Conservation (phyloP, 805 yeast genomes). For the Cyberlindnera nakhonratchasimensis region DNA sequence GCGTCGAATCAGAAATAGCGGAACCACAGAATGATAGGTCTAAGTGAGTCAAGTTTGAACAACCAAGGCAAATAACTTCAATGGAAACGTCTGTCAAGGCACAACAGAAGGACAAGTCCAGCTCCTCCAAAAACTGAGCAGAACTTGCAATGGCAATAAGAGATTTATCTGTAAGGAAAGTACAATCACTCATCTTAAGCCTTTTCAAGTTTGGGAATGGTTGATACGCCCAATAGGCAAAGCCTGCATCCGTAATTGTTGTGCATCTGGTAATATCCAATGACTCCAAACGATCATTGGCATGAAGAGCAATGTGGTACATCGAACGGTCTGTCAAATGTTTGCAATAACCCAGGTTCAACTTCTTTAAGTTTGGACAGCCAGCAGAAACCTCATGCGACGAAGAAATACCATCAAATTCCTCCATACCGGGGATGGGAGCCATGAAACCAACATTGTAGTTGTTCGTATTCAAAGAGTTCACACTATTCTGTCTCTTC, state of each 20-base stretch:
- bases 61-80: conserved; percentile 64
- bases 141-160: conserved; percentile 59
- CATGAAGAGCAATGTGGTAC: conserved; percentile 57
- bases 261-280: conserved; percentile 73
- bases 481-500: conserved; percentile 8
- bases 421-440: conserved; percentile 32
- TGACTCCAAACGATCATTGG: conserved; percentile 49
- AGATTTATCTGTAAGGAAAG: conserved; percentile 65
- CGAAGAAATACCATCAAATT: conserved; percentile 18
- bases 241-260: conserved; percentile 72
- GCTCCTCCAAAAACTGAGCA: conserved; percentile 51
- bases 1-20: conserved; percentile 71
- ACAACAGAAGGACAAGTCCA: conserved; percentile 73
- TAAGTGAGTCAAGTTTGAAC: conserved; percentile 48
- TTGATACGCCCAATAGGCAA: conserved; percentile 57
- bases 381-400: conserved; percentile 37
- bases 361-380: conserved; percentile 51
- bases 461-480: not conserved
- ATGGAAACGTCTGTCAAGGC: conserved; percentile 66
- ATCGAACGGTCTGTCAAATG: conserved; percentile 66
- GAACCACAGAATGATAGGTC: conserved; percentile 74
- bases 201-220: conserved; percentile 51
- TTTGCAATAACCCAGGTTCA: conserved; percentile 72
- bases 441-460: conserved; percentile 18
- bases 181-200: conserved; percentile 65